Evolutionary conservation across 257 asterid species (phyloP), one percentile per base, ranked within the genome.

Genomic region (Penstemon eatonii): DNA sequence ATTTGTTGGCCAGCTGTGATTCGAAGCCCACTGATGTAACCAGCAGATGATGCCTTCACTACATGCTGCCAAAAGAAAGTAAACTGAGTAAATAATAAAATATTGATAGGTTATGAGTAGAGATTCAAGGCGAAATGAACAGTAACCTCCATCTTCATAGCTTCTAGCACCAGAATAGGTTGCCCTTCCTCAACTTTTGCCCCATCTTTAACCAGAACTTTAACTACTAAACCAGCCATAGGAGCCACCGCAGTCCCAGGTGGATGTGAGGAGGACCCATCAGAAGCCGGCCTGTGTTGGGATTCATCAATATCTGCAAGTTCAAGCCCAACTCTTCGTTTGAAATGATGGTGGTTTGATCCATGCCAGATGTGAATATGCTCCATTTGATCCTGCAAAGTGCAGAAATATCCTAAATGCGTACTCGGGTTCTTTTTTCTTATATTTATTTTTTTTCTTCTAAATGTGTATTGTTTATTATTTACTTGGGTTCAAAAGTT

Each of bases 141-240:
- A 57, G 82, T 61, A 25, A 87, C 99, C 99, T 94, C 99, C 99
- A 94, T 94, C 84, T 94, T 94, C 99, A 94, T 94, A 57, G 99
- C 99, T 80, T 94, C 99, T 72, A 94, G 72, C 47, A 89, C 96
- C 61, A 94, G 69, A 61, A 91, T 70, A 38, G 97, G 91, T 78
- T 90, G 99, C 47, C 91, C 96, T 65, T 82, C 92, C 51, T 75
- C 77, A 45, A 93, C 95, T 71, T 82, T 81, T 11, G 70, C 83
- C 72, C 91, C 95, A 40, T 90, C 84, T 70, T 88, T 79, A 56
- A 81, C 91, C 81, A 93, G 73, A 69, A 93, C 88, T 77, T 93
- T 93, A 58, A 87, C 92, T 61, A 90, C 91, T 73, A 93, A 78
- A 76, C 99, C 97, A 56, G 99, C 89, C 99, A 93, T 93, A 3